Evolutionary conservation across 495 filamentous ascomycete genomes (phyloP).

Genomic region (Podospora pseudoanserina): DNA sequence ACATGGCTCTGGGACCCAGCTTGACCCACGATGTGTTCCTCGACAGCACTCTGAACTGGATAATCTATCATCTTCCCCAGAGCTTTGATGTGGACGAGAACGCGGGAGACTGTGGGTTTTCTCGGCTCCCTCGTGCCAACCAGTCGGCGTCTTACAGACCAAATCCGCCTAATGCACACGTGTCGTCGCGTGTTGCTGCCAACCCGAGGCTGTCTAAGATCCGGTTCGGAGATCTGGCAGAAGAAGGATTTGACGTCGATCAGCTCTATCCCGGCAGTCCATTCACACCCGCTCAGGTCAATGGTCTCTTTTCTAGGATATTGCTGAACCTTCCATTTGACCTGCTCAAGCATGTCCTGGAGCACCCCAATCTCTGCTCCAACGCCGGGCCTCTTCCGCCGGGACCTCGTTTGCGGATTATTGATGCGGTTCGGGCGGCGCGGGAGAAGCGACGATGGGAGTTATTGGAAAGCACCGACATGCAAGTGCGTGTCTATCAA

Average conservation of each 20-base stretch:
- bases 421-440: slow-evolving; percentile 55
- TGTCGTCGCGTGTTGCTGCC: slow-evolving; percentile 24
- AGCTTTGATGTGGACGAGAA: slow-evolving; percentile 48
- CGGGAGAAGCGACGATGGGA: slow-evolving; percentile 51
- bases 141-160: background rate
- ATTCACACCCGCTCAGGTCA: background rate
- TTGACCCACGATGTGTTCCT: slow-evolving; percentile 31
- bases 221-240: slow-evolving; percentile 61
- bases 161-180: slow-evolving; percentile 25
- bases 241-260: slow-evolving; percentile 15
- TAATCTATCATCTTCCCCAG: slow-evolving; percentile 45
- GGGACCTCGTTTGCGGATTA: slow-evolving; percentile 40
- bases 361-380: slow-evolving; percentile 45
- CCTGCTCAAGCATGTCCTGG: slow-evolving; percentile 54
- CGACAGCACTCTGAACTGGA: slow-evolving; percentile 39
- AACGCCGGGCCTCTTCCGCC: slow-evolving; percentile 44
- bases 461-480: slow-evolving; percentile 32
- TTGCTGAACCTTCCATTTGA: slow-evolving; percentile 62
- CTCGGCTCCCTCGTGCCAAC: slow-evolving; percentile 30
- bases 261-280: background rate
- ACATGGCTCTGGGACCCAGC: slow-evolving; percentile 24
- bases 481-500: slow-evolving; percentile 22
- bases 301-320: slow-evolving; percentile 53
- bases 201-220: slow-evolving; percentile 57
- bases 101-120: slow-evolving; percentile 36